phyloP scores from a whole-genome alignment of 768 basidiomycete genomes.

The Chalciporus piperatus region DNA sequence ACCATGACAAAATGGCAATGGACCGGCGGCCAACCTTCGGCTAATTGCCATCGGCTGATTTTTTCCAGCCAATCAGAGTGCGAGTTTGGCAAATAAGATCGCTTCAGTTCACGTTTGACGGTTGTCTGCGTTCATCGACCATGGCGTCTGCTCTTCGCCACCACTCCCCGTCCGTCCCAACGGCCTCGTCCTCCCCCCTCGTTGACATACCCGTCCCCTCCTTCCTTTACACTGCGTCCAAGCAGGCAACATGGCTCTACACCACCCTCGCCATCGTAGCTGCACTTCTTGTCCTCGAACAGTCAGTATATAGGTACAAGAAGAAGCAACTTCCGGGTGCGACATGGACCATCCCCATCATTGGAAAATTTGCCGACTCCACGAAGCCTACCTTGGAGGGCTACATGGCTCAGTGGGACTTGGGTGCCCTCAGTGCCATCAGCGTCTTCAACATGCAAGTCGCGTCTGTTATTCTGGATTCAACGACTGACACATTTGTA shows the following conservation, averaged over 20 bases:
- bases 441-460: conserved; percentile 98
- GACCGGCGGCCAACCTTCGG: neutral
- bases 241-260: conserved; percentile 50
- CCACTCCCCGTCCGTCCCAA: conserved; percentile 32
- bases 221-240: conserved; percentile 34
- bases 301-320: conserved; percentile 84
- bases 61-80: conserved; percentile 22
- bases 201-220: conserved; percentile 48
- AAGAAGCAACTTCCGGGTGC: conserved; percentile 86
- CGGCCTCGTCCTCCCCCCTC: conserved; percentile 42
- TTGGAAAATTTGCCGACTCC: conserved; percentile 94
- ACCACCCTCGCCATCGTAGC: conserved; percentile 68
- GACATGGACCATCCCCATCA: conserved; percentile 94
- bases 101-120: neutral
- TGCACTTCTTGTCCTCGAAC: conserved; percentile 81
- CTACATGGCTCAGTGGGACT: conserved; percentile 91
- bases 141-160: conserved; percentile 36
- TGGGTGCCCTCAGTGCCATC: conserved; percentile 81
- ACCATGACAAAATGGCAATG: no score
- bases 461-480: neutral
- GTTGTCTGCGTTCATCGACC: neutral
- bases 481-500: conserved; percentile 7
- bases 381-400: conserved; percentile 87
- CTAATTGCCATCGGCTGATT: conserved; percentile 24
- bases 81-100: conserved; percentile 4